Conservation (phyloP, 352 stramenopile species). For the Pelagophyceae sp. region DNA sequence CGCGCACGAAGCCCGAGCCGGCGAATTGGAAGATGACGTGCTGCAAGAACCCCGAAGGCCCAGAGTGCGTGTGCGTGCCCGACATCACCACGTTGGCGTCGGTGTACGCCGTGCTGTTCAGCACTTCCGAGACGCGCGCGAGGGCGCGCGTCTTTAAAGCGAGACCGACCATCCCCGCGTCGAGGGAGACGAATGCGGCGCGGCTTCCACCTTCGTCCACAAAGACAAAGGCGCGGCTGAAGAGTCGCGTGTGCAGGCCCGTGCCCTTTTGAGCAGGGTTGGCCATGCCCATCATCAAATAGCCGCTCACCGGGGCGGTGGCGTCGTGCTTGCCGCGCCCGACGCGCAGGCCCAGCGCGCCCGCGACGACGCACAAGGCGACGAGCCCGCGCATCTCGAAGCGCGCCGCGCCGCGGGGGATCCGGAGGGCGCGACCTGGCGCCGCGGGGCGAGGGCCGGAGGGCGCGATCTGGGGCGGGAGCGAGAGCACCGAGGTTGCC, state of each 20-base stretch:
- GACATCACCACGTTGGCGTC: conserved; percentile 69
- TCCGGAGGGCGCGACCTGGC: too few species aligned
- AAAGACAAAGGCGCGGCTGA: conserved; percentile 67
- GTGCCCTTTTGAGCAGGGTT: conserved; percentile 60
- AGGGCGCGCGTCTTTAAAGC: conserved; percentile 67
- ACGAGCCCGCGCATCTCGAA: too few species aligned
- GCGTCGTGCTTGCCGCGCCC: conserved; percentile 69
- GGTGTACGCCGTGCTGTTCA: conserved; percentile 24
- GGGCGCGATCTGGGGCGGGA: too few species aligned
- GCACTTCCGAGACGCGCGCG: conserved; percentile 4
- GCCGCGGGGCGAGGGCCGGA: too few species aligned
- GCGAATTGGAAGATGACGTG: conserved; percentile 74
- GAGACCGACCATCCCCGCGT: conserved; percentile 74
- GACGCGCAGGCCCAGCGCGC: background rate
- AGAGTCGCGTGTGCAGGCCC: conserved; percentile 71
- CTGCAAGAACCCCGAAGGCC: conserved; percentile 72
- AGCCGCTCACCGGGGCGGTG: conserved; percentile 62
- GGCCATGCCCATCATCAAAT: conserved; percentile 69
- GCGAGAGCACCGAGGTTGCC: too few species aligned
- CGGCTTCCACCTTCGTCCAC: conserved; percentile 26
- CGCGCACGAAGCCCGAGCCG: conserved; percentile 40
- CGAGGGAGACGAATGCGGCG: conserved; percentile 67
- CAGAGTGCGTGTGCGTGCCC: conserved; percentile 80
- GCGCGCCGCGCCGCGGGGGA: too few species aligned
- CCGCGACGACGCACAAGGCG: background rate